Percentiles rank a stretch among this genome's conserved stretches.
These are phyloP conservation scores for Gremmenia infestans DNA, from an alignment of 2,329 filamentous ascomycete species.

Conservation along the genomic window DNA sequence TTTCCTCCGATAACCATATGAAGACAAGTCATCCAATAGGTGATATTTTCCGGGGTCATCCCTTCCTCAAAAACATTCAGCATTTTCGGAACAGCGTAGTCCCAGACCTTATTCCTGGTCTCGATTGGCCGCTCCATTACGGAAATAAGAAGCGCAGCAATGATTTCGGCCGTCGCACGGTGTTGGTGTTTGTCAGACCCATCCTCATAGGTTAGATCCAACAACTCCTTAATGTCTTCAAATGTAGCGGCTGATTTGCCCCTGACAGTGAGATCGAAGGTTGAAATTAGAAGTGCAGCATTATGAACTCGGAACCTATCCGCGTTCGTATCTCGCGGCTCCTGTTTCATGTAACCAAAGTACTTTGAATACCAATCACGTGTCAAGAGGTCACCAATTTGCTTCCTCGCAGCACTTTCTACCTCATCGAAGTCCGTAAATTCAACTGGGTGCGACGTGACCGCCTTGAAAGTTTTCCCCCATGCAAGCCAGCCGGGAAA, in stretches of 20 bases:
- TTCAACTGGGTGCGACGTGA: slow-evolving; percentile 60
- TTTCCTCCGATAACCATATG: slow-evolving; percentile 84
- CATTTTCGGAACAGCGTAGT: slow-evolving; percentile 84
- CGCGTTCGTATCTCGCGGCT: slow-evolving; percentile 73
- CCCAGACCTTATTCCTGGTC: slow-evolving; percentile 74
- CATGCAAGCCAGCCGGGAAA: slow-evolving; percentile 96
- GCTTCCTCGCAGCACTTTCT: slow-evolving; percentile 67
- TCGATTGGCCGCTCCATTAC: slow-evolving; percentile 73
- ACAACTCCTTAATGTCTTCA: slow-evolving; percentile 80
- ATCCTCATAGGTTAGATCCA: slow-evolving; percentile 75
- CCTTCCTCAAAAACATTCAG: slow-evolving; percentile 84
- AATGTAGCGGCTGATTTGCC: slow-evolving; percentile 73
- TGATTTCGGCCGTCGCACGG: slow-evolving; percentile 87
- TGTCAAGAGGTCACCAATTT: slow-evolving; percentile 76
- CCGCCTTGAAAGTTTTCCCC: slow-evolving; percentile 81
- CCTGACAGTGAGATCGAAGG: slow-evolving; percentile 84
- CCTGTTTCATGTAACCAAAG: slow-evolving; percentile 94
- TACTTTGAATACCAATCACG: slow-evolving; percentile 81
- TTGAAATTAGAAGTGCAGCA: slow-evolving; percentile 79
- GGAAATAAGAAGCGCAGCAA: slow-evolving; percentile 77
- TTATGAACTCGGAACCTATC: slow-evolving; percentile 90
- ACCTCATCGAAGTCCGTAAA: slow-evolving; percentile 73
- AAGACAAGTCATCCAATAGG: slow-evolving; percentile 92
- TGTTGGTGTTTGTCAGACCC: slow-evolving; percentile 98
- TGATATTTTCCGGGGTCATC: slow-evolving; percentile 86